phyloP scores from a whole-genome alignment of 2,329 filamentous ascomycete genomes.

The Monosporascus sp. region DNA sequence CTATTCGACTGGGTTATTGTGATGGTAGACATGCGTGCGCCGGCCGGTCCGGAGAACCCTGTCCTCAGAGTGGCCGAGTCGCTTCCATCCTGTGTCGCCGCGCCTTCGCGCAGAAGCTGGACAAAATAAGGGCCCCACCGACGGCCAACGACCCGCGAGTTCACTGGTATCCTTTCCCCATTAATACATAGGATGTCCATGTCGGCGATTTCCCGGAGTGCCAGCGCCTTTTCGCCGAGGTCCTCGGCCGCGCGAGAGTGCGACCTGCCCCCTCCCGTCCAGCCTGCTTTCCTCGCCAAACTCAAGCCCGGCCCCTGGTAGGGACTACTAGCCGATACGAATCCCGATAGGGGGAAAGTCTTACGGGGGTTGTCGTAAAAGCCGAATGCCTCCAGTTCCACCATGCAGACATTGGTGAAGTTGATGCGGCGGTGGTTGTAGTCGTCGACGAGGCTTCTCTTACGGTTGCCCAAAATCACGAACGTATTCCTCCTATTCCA shows the following conservation, averaged over 20 bases:
- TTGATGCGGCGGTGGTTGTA: slow-evolving; percentile 98
- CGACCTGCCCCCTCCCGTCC: slow-evolving; percentile 68
- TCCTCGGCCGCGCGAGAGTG: slow-evolving; percentile 77
- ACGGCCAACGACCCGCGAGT: slow-evolving; percentile 79
- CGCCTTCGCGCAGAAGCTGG: slow-evolving; percentile 78
- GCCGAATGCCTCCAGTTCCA: slow-evolving; percentile 94
- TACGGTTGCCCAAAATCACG: slow-evolving; percentile 90
- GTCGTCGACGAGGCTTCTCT: slow-evolving; percentile 89
- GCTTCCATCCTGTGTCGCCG: slow-evolving; percentile 63
- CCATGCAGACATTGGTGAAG: slow-evolving; percentile 93
- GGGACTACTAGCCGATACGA: slow-evolving; percentile 74
- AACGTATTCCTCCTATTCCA: slow-evolving; percentile 95
- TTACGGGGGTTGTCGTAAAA: slow-evolving; percentile 93
- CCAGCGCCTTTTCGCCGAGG: slow-evolving; percentile 74
- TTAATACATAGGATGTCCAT: slow-evolving; percentile 95
- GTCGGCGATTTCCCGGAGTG: slow-evolving; percentile 79
- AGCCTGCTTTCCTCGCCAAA: slow-evolving; percentile 53
- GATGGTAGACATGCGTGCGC: slow-evolving; percentile 70
- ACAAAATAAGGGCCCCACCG: slow-evolving; percentile 97
- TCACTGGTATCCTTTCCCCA: slow-evolving; percentile 88
- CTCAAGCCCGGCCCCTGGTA: slow-evolving; percentile 54
- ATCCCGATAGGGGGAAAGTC: slow-evolving; percentile 71
- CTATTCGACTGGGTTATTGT: slow-evolving; percentile 72
- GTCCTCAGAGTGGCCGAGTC: slow-evolving; percentile 74
- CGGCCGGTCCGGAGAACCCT: slow-evolving; percentile 50